Base-by-base conservation (phyloP, 1,284 basidiomycete species). In the Sporisorium scitamineum region DNA sequence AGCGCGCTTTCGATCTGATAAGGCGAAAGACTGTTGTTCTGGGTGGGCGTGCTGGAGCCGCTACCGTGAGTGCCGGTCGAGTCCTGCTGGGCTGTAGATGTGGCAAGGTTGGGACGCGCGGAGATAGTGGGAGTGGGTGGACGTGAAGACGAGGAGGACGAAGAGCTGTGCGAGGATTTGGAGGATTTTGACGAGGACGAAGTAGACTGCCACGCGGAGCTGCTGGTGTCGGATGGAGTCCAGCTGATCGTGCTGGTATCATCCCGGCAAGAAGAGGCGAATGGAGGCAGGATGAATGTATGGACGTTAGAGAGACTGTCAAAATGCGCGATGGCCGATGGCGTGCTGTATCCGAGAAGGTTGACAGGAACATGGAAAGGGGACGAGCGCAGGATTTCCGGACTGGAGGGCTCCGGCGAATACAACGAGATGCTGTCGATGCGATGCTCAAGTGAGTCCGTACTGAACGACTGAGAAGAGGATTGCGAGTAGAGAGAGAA, bases 31-130 rank as follows among this genome's bases (percentile, higher is more conserved):
- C 27, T 52, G 52, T 57, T 58, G 60, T 56, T 57, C 45, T 61
- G 57, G 6, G 72, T 75, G 1, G 72, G 72, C 6, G 72, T 71
- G 50, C 68, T 71, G 9, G 68, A 71, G 1, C 73, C 73, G 37
- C 68, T 68, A 3, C 61, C 51, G n/a, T 66, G 64, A 24, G 42
- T 56, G 45, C 68, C 65, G 2, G 64, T 62, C 8, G 59, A 63
- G 44, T 76, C 68, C 41, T 76, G 61, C 37, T 66, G 56, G 2
- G 61, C 63, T 16, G 68, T 68, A 2, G 73, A 76, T 3, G 64
- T 61, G 4, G 73, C 69, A 10, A 71, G 48, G 16, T 55, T 51
- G 2, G 64, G 64, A 2, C 73, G 64, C 29, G 61, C 54, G 2
- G 73, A 65, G 24, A 64, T 50, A 5, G 68, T 61, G 3, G 72